These are phyloP conservation scores for Andrographis paniculata DNA, from an alignment of 305 asterid species.

Conservation along the genomic window DNA sequence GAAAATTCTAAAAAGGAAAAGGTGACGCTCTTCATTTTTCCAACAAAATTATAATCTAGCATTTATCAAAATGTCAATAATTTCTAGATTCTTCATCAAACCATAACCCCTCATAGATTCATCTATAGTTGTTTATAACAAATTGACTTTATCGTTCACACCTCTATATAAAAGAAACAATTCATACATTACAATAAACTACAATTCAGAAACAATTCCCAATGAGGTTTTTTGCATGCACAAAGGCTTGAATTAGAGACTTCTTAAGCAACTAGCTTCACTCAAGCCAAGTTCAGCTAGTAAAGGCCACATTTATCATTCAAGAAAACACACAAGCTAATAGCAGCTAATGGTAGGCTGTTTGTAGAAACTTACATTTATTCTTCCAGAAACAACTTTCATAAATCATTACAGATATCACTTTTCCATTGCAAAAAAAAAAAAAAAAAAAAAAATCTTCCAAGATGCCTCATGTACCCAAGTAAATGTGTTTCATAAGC, in stretches of 20 bases:
- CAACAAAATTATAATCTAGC: conserved; percentile 4
- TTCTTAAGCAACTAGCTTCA: too few species aligned
- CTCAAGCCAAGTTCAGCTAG: too few species aligned
- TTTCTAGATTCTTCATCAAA: conserved; percentile 11
- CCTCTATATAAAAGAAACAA: too few species aligned
- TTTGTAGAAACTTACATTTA: conserved; percentile 6
- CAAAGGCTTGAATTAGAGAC: too few species aligned
- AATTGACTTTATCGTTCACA: too few species aligned
- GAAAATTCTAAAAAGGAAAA: conserved; percentile 12
- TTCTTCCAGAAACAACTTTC: background rate
- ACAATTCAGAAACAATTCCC: too few species aligned
- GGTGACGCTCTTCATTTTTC: conserved; percentile 7
- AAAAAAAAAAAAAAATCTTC: conserved; percentile 4
- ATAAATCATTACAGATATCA: conserved; percentile 3
- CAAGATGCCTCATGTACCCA: background rate
- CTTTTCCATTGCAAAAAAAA: background rate
- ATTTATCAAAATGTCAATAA: conserved; percentile 15
- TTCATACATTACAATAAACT: too few species aligned
- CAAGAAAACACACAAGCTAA: background rate
- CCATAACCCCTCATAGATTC: background rate
- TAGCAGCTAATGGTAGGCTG: background rate
- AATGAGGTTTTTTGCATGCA: too few species aligned
- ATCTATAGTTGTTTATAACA: too few species aligned
- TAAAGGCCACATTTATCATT: too few species aligned
- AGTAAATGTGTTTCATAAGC: background rate